Base-by-base conservation (phyloP, 73 alveolate genomes). In the Blepharisma stoltei region DNA sequence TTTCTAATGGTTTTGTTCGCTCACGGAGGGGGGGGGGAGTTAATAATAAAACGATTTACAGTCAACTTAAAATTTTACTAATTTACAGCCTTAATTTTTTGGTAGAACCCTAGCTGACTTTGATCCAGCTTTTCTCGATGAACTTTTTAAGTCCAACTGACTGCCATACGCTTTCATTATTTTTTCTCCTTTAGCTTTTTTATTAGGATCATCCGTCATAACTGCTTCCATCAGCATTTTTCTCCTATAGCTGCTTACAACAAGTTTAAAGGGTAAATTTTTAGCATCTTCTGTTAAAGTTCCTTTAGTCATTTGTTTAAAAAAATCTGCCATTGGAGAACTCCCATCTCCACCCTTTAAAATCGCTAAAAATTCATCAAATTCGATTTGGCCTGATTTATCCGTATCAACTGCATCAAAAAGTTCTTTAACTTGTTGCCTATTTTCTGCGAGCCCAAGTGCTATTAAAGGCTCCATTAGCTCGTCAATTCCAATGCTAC, bases 381-480 rank as follows among this genome's bases (percentile, higher is more conserved):
- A 94, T 79, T 94, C 98, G 47, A 94, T 92, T 55, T 89, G 71
- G 47, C 94, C 93, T 37, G 97, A 77, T 27, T 94, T 96, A 82
- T 94, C 99, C 14, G 82, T 95, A 82, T 94, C 98, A 8, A 94
- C 99, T 54, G 80, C 83, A 6, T 67, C 71, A 54, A 94, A 90
- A 44, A 94, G 86, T 71, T 87, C 86, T 69, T 86, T 84, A 0
- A 94, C 97, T 88, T 94, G 89, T 18, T 90, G 91, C 67, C 98
- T 77, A 48, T 75, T 86, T 67, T 94, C 93, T 2, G 93, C 99
- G 37, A 94, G 81, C 0, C 99, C 99, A 47, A 94, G 82, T 54
- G 98, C 97, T 46, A 94, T 94, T 38, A 94, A 82, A n/a, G 99
- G 99, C 21, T 94, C 99, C 65, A 92, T 98, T 41, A 94, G 77